phyloP scores from a whole-genome alignment of 1,284 basidiomycete species.

The Jaminaea rosea region DNA sequence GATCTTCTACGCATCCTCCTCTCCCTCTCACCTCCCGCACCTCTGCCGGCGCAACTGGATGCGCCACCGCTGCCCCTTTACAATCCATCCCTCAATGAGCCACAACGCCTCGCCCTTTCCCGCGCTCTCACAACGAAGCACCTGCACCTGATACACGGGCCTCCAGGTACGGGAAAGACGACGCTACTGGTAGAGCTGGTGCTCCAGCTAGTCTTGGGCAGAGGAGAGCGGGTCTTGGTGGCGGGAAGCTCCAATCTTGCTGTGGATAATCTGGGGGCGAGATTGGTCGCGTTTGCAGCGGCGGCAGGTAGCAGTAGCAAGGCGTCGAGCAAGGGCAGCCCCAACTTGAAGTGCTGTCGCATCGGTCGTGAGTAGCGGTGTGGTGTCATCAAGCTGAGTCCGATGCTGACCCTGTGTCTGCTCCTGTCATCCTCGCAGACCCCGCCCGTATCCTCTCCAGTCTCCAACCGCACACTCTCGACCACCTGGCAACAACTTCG shows the following conservation, averaged over 20 bases:
- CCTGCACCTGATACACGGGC: constrained; percentile 89
- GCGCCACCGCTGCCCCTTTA: constrained; percentile 54
- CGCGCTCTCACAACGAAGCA: constrained; percentile 64
- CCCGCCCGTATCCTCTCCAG: constrained; percentile 80
- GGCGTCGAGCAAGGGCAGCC: too few relatives aligned
- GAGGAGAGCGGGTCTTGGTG: constrained; percentile 57
- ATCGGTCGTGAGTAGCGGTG: constrained; percentile 53
- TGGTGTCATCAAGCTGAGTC: too few relatives aligned
- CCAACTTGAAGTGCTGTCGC: too few relatives aligned
- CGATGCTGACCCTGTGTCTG: too few relatives aligned
- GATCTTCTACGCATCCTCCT: constrained; percentile 32
- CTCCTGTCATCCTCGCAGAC: constrained; percentile 81
- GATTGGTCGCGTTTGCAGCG: constrained; percentile 9
- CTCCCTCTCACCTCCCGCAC: constrained; percentile 11
- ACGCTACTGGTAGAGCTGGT: constrained; percentile 50
- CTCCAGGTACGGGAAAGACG: constrained; percentile 58
- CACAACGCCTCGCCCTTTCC: constrained; percentile 70
- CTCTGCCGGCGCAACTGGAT: constrained; percentile 12
- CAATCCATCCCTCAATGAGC: constrained; percentile 66
- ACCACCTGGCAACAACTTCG: constrained; percentile 61
- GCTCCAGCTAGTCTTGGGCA: constrained; percentile 28
- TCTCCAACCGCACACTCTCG: constrained; percentile 72
- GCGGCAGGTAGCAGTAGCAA: too few relatives aligned
- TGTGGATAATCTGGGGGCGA: constrained; percentile 53
- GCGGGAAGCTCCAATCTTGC: constrained; percentile 86